Conservation (phyloP, 2,329 filamentous ascomycete genomes). For the Paracoccidioides lutzii region DNA sequence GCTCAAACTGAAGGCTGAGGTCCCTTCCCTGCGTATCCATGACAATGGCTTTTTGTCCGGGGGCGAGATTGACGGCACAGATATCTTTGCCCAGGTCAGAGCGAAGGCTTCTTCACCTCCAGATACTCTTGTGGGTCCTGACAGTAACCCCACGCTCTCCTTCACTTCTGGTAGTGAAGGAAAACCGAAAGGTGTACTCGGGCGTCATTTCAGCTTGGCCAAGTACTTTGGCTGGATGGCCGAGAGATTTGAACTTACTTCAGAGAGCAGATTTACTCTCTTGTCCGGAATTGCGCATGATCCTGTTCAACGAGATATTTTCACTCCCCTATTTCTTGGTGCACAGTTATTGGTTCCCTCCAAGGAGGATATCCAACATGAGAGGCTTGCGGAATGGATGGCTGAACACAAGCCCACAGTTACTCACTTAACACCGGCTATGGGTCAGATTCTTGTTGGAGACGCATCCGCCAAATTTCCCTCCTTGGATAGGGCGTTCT, state of each 20-base stretch:
- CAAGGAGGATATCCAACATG: conserved; percentile 73
- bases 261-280: conserved; percentile 66
- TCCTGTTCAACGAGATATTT: conserved; percentile 53
- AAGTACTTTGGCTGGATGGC: conserved; percentile 94
- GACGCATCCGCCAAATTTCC: conserved; percentile 68
- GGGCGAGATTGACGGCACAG: conserved; percentile 50
- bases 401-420: conserved; percentile 58
- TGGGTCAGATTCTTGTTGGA: conserved; percentile 90
- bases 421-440: conserved; percentile 84
- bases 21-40: conserved; percentile 59
- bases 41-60: conserved; percentile 63
- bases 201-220: conserved; percentile 72
- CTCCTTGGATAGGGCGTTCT: conserved; percentile 66
- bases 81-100: conserved; percentile 49
- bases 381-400: conserved; percentile 83
- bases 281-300: conserved; percentile 67
- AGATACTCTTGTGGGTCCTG: conserved; percentile 69
- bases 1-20: conserved; percentile 56
- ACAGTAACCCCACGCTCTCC: conserved; percentile 62
- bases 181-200: conserved; percentile 72
- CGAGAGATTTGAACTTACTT: conserved; percentile 59
- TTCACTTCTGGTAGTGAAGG: conserved; percentile 67
- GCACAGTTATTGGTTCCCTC: conserved; percentile 67
- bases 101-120: conserved; percentile 45
- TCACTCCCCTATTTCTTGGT: conserved; percentile 79